phyloP scores from a whole-genome alignment of 176 grass and related monocot genomes.

The Zoysia japonica region DNA sequence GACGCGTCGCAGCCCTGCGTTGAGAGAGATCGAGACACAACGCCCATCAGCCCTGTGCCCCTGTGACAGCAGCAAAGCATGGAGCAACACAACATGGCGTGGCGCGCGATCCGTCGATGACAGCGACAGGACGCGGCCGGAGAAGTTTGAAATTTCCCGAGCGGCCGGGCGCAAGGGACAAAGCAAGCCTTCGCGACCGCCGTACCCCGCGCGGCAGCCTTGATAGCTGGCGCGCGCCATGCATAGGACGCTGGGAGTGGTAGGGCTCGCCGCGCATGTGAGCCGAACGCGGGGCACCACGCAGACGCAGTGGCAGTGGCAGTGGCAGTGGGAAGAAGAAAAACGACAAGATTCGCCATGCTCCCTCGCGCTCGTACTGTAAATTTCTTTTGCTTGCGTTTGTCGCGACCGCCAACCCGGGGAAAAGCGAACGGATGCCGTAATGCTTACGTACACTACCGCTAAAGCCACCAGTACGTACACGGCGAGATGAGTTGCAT shows the following conservation, averaged over 20 bases:
- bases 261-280: constrained; percentile 33
- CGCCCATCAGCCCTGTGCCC: neutral
- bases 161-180: neutral
- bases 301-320: neutral
- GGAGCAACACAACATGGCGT: too few species aligned
- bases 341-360: constrained; percentile 41
- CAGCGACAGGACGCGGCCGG: neutral
- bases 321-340: too few species aligned
- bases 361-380: neutral
- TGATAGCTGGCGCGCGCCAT: constrained; percentile 34
- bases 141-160: constrained; percentile 16
- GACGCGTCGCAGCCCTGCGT: constrained; percentile 67
- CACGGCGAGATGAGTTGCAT: neutral
- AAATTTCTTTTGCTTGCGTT: neutral
- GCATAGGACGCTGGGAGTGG: neutral
- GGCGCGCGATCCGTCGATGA: constrained; percentile 6
- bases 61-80: neutral
- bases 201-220: neutral
- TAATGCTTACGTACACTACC: constrained; percentile 43
- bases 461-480: neutral
- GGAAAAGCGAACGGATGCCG: neutral
- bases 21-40: too few species aligned
- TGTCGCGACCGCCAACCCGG: constrained; percentile 19
- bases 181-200: neutral
- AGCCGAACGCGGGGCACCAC: neutral